Conservation (phyloP, 495 filamentous ascomycete genomes). For the Rhypophila decipiens region DNA sequence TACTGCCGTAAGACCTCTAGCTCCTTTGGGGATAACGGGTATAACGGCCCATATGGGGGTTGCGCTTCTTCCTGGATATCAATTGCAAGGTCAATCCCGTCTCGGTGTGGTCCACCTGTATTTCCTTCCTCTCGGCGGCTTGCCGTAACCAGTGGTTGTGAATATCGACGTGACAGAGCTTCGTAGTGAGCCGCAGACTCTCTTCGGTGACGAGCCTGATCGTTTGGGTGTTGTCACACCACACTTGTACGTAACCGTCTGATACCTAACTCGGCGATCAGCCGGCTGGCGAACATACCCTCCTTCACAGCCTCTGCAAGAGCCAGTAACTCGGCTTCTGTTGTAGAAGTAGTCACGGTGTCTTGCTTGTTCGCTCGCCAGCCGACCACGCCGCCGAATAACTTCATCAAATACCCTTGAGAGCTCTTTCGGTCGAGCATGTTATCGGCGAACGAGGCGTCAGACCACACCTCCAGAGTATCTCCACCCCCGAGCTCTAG, state of each 20-base stretch:
- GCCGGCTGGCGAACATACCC: slow-evolving; percentile 6
- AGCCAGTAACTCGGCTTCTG: slow-evolving; percentile 19
- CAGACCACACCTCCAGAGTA: background rate
- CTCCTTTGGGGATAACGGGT: too few species aligned
- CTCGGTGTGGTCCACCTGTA: too few species aligned
- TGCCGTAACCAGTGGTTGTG: slow-evolving; percentile 7
- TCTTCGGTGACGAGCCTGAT: slow-evolving; percentile 8
- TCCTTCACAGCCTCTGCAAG: slow-evolving; percentile 15
- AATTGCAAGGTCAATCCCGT: too few species aligned
- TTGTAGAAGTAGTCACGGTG: slow-evolving; percentile 23
- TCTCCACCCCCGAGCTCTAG: slow-evolving; percentile 5
- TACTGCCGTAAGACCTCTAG: too few species aligned
- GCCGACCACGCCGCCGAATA: slow-evolving; percentile 16
- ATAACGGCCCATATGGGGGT: too few species aligned
- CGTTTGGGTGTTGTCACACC: slow-evolving; percentile 14
- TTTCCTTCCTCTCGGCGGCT: too few species aligned
- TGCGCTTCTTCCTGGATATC: too few species aligned
- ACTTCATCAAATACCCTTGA: slow-evolving; percentile 17
- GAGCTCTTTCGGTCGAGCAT: background rate
- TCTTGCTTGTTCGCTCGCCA: slow-evolving; percentile 21
- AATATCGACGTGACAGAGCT: slow-evolving; percentile 12
- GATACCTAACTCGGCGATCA: slow-evolving; percentile 2
- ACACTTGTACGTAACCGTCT: slow-evolving; percentile 1
- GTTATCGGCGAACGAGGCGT: slow-evolving; percentile 3
- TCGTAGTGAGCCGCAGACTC: slow-evolving; percentile 6